Evolutionary conservation across 331 rosid genomes (phyloP), one percentile per base, ranked within the genome.

Genomic region (Stylosanthes scabra): DNA sequence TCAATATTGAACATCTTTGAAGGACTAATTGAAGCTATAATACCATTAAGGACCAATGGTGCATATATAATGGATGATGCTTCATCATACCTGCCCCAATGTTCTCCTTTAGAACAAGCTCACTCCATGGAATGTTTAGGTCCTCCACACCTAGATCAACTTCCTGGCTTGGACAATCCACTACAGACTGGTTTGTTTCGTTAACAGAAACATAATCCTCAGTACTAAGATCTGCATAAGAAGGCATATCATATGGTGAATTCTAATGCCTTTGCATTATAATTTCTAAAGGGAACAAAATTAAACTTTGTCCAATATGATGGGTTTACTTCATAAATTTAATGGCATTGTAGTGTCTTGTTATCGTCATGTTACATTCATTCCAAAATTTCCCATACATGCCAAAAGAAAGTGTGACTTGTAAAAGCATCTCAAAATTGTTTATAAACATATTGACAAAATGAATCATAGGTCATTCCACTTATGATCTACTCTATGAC

Each of bases 71-170:
- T 51, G 70, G 44, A 63, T 28, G 42, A 40, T 55, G 51, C 46
- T 52, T 76, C 63, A 73, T 74, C 76, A 20, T 78, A 94, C 98
- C 98, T 82, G 95, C 88, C 78, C 98, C 98, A 47, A 94, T 91
- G 85, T 74, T 83, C 74, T 91, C 91, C 83, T 88, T 94, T 62
- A 94, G 25, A 77, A 70, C 77, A 80, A 94, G 90, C 47, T 91
- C 98, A 59, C 71, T 70, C 97, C 96, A 94, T 7, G 87, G 89
- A 78, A 94, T 91, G 77, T 81, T 86, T 71, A 94, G 85, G 77
- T 89, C 91, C 66, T 88, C 96, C 45, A 84, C 65, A 45, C 75
- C 85, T 42, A 86, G 81, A 63, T 79, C 71, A 66, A 89, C 72
- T 72, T 77, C 84, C 31, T 63, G 87, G 71, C 85, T 84, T 55